Conservation (phyloP, 1,139 yeast species). For the Zygotorulaspora mrakii region DNA sequence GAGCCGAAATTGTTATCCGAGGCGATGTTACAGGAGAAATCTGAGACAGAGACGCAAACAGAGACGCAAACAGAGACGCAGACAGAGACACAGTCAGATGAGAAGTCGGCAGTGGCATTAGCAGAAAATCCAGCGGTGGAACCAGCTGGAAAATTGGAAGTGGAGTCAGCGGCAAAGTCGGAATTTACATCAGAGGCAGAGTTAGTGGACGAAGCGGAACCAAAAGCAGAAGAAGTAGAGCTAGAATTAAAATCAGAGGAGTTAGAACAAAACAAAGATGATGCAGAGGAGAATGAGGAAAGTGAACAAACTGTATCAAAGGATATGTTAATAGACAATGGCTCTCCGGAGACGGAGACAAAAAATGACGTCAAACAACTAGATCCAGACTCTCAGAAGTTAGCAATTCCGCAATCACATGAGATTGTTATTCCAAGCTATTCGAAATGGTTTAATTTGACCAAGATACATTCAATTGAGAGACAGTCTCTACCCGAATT, state of each 20-base stretch:
- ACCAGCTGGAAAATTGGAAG: too few species aligned
- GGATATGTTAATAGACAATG: slow-evolving; percentile 7
- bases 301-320: neutral
- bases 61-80: too few species aligned
- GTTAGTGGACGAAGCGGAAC: neutral
- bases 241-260: neutral
- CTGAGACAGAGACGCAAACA: too few species aligned
- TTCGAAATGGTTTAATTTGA: slow-evolving; percentile 83
- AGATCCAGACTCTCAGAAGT: slow-evolving; percentile 5
- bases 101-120: too few species aligned
- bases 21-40: too few species aligned
- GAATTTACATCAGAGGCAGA: too few species aligned
- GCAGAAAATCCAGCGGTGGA: too few species aligned
- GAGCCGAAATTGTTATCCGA: too few species aligned
- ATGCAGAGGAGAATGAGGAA: slow-evolving; percentile 3
- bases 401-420: slow-evolving; percentile 62
- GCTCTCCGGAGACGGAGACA: slow-evolving; percentile 4
- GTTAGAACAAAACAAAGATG: slow-evolving; percentile 9
- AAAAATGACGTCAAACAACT: slow-evolving; percentile 2
- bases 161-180: too few species aligned
- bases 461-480: slow-evolving; percentile 60
- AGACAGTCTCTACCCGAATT: slow-evolving; percentile 85
- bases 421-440: slow-evolving; percentile 91
- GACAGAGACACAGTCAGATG: too few species aligned
- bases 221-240: neutral